Evolutionary conservation across 495 filamentous ascomycete genomes (phyloP).

Genomic region (Extremus antarcticus): DNA sequence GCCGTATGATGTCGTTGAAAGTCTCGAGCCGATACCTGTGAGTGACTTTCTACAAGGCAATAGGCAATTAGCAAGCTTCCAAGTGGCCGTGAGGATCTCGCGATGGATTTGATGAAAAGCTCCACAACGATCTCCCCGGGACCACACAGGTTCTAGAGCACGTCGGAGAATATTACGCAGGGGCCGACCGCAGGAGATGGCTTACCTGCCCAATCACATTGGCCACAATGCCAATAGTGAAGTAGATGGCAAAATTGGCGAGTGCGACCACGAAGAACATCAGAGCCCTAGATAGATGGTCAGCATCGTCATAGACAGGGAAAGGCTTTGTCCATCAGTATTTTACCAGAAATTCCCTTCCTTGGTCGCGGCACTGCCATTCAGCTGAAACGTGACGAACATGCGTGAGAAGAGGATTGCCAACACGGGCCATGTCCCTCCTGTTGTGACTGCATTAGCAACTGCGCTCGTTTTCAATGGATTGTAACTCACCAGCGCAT

Average conservation of each 20-base stretch:
- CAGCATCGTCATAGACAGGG: too few species aligned
- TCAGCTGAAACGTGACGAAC: conserved; percentile 20
- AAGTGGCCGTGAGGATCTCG: too few species aligned
- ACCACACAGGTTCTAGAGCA: too few species aligned
- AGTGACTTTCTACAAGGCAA: conserved; percentile 10
- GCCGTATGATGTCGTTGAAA: conserved; percentile 44
- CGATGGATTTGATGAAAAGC: too few species aligned
- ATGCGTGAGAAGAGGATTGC: conserved; percentile 27
- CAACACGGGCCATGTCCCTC: conserved; percentile 26
- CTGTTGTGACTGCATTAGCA: background rate
- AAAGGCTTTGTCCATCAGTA: too few species aligned
- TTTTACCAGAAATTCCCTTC: too few species aligned
- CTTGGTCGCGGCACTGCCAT: conserved; percentile 1
- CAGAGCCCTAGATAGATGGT: conserved; percentile 20
- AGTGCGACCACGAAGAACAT: conserved; percentile 36
- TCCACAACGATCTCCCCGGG: too few species aligned
- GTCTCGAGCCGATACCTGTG: conserved; percentile 47
- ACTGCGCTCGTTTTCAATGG: background rate
- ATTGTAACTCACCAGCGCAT: background rate
- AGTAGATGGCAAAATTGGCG: conserved; percentile 32
- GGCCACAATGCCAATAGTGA: conserved; percentile 20
- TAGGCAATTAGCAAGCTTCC: too few species aligned
- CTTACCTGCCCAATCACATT: conserved; percentile 23
- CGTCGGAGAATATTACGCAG: too few species aligned
- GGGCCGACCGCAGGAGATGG: background rate